These are phyloP conservation scores for Chaetomium tenue DNA, from an alignment of 495 filamentous ascomycete species.

Conservation along the genomic window DNA sequence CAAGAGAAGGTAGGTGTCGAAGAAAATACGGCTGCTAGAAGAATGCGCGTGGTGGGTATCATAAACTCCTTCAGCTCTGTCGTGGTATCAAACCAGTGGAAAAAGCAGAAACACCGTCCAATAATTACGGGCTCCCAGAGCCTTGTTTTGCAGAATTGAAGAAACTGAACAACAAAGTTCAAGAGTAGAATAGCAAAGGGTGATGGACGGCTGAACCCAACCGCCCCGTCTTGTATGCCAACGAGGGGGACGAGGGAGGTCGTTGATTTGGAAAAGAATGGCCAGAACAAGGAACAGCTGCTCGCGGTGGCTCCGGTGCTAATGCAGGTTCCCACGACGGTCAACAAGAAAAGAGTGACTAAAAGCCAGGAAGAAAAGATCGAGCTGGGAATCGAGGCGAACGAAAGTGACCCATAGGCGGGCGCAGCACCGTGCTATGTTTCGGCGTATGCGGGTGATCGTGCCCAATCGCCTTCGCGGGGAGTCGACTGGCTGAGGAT, in stretches of 20 bases:
- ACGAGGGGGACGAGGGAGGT: not conserved
- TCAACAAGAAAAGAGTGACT: not conserved
- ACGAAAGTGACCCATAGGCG: slow-evolving; percentile 4
- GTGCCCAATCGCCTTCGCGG: not conserved
- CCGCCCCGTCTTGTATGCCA: slow-evolving; percentile 3
- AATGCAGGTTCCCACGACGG: slow-evolving; percentile 7
- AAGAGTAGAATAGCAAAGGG: slow-evolving; percentile 2
- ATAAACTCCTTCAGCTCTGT: slow-evolving; percentile 15
- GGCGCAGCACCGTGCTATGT: slow-evolving; percentile 21
- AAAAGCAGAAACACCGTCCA: not conserved
- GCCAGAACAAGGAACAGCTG: not conserved
- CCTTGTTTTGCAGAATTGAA: slow-evolving; percentile 1
- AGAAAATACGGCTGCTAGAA: not conserved
- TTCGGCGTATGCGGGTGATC: slow-evolving; percentile 19
- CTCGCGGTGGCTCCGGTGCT: slow-evolving; percentile 4
- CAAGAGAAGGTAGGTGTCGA: not conserved
- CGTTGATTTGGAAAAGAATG: not conserved
- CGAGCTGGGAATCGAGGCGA: not conserved
- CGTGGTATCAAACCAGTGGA: not conserved
- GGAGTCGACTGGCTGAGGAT: slow-evolving; percentile 8
- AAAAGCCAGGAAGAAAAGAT: not conserved
- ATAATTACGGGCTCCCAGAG: slow-evolving; percentile 12
- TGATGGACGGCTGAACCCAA: not conserved
- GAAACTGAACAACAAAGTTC: not conserved
- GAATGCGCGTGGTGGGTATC: slow-evolving; percentile 11